Percentiles rank a stretch among this genome's conserved stretches.
These are phyloP conservation scores for Typha latifolia DNA, from an alignment of 176 grass and related monocot species.

Conservation along the genomic window DNA sequence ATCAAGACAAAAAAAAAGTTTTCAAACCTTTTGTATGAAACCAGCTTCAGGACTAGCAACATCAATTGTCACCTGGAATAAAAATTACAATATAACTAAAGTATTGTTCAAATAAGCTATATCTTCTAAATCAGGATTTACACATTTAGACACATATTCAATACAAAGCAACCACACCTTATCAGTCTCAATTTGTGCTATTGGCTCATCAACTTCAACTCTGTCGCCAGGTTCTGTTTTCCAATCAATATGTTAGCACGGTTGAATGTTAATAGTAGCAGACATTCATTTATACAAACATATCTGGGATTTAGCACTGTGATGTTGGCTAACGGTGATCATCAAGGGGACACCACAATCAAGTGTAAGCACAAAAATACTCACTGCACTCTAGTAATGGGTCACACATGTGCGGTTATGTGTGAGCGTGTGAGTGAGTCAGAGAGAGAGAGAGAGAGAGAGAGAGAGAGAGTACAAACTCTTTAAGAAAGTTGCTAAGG, in stretches of 20 bases:
- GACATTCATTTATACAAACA: too few species aligned
- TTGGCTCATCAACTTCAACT: conserved; percentile 79
- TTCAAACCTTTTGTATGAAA: conserved; percentile 74
- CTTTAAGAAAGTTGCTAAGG: conserved; percentile 81
- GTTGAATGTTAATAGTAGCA: neutral
- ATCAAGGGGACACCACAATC: too few species aligned
- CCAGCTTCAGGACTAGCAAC: conserved; percentile 78
- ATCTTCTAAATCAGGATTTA: neutral
- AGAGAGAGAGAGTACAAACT: conserved; percentile 34
- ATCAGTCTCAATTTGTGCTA: conserved; percentile 98
- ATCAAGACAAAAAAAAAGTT: neutral
- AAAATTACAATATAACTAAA: neutral
- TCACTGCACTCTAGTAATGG: too few species aligned
- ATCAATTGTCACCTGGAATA: conserved; percentile 85
- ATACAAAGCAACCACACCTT: conserved; percentile 35
- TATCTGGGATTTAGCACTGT: too few species aligned
- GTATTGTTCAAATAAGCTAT: neutral
- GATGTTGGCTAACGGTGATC: too few species aligned
- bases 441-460: conserved; percentile 3
- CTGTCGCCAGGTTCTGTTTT: conserved; percentile 79
- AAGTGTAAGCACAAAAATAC: too few species aligned
- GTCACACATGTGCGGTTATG: too few species aligned
- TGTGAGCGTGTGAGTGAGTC: neutral
- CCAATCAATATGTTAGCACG: neutral
- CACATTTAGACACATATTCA: neutral